Base-by-base conservation (phyloP, 1,139 yeast genomes). In the Lodderomyces pseudojiufengensis region DNA sequence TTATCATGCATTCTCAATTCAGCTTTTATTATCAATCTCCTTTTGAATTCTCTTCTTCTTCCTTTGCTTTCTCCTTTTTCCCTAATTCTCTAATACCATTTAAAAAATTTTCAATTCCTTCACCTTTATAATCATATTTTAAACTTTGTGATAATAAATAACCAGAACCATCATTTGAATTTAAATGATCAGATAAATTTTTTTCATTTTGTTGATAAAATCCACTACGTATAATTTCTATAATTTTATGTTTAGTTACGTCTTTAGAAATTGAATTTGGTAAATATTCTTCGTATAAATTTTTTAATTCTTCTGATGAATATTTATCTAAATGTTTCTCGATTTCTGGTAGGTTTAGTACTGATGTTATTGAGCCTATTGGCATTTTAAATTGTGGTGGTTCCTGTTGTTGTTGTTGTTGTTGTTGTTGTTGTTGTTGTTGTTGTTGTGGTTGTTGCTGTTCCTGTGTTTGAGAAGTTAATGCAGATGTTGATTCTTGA, bases 51-150 rank as follows among this genome's bases (percentile, higher is more conserved):
- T 38, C 35, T 16, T 37, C 39, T 26, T 40, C 38, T 22, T 35
- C 30, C 15, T 43, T 33, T n/a, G 31, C 25, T 15, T 42, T 36
- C 16, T 60, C 63, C 36, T 52, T 49, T 35, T 54, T 49, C 16
- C 55, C 55, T 35, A 58, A 43, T 28, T 56, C 50, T 41, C 79
- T 58, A n/a, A 72, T 59, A 2, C 80, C 80, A 26, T 59, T 51
- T 40, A 80, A 56, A 43, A 77, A 78, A 10, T 72, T 73, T 34
- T 64, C 73, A 15, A 79, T 60, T 0, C 85, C 85, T 50, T 79
- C 84, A 3, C 84, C 84, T 15, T 57, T 42, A 46, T 79, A 80
- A 6, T 65, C 70, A 46, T 65, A 65, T 22, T 72, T 74, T 37
- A 79, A 62, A 32, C 76, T 69, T 39, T 64, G 70, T 4, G 84